Evolutionary conservation across 768 basidiomycete species (phyloP).

Genomic region (Naganishia vishniacii): DNA sequence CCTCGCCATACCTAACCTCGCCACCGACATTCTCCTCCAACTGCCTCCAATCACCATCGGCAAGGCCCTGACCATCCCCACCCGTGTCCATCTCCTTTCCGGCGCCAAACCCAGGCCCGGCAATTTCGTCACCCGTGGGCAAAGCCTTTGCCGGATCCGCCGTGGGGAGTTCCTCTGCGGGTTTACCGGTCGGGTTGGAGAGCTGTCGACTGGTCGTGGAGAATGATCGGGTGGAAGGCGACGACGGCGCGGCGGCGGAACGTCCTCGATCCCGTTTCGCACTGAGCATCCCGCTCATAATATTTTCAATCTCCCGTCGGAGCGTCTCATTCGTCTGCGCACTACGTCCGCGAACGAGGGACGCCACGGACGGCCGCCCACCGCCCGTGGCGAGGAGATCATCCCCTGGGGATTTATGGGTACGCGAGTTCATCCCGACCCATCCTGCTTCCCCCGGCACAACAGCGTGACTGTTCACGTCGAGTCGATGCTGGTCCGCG

Average conservation of each 20-base stretch:
- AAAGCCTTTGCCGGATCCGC: slow-evolving; percentile 21
- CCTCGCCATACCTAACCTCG: slow-evolving; percentile 22
- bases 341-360: not conserved
- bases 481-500: not conserved
- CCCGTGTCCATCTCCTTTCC: not conserved
- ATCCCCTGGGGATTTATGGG: not conserved
- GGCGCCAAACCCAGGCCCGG: slow-evolving; percentile 24
- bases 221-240: not conserved
- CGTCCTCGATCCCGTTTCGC: not conserved
- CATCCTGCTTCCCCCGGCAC: slow-evolving; percentile 10
- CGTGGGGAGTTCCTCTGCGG: slow-evolving; percentile 21
- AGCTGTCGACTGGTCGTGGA: slow-evolving; percentile 3
- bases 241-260: not conserved
- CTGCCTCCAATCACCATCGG: slow-evolving; percentile 28
- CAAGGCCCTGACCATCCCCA: slow-evolving; percentile 2
- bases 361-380: not conserved
- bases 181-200: slow-evolving; percentile 18
- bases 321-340: not conserved
- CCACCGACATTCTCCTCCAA: slow-evolving; percentile 27
- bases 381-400: slow-evolving; percentile 1
- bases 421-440: slow-evolving; percentile 12
- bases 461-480: not conserved
- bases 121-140: slow-evolving; percentile 6
- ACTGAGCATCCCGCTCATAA: slow-evolving; percentile 4
- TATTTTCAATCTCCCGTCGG: not conserved